Base-by-base conservation (phyloP, 169 alveolate species). In the Cryptosporidium tyzzeri region DNA sequence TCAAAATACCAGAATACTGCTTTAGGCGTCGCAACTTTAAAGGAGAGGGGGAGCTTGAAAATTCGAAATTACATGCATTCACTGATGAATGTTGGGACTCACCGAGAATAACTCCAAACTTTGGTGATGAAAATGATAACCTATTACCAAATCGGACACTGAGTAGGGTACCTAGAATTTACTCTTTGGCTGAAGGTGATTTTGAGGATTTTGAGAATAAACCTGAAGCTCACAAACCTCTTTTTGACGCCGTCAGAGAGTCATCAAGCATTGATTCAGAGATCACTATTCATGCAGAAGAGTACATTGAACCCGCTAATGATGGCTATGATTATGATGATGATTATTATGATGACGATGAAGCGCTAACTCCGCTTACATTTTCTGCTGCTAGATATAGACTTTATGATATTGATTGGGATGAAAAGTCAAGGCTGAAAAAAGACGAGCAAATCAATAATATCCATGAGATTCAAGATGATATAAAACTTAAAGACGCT, bases 31-130 rank as follows among this genome's bases (percentile, higher is more conserved):
- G 62, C n/a, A 39, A n/a, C 26, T 12, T 26, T 12, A 35, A 35
- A 39, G 71, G 33, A 55, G 51, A n/a, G 21, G 61, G 55, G 70
- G 58, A 55, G 35, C 45, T 18, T 21, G 84, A 45, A 8, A 44
- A 12, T 23, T 44, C 59, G 18, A 12, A n/a, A n/a, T 26, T 45
- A 21, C 44, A 62, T 44, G 26, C n/a, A 37, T 23, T 59, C 10
- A 10, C 50, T 6, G 89, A 80, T 23, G 65, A 80, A 37, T 21
- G 26, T 29, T 80, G 89, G 89, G 89, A 80, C 41, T 80, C 89
- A 1, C 89, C 89, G 7, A 80, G 80, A 62, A 67, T 80, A 18
- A 80, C 89, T 23, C 89, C 89, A 59, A 48, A 80, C n/a, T 80
- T 80, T 65, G 89, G 89, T 12, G 74, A 41, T 80, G 89, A 62